Evolutionary conservation across 306 rosid genomes (phyloP), one percentile per base, ranked within the genome.

Genomic region (Macrotyloma uniflorum): DNA sequence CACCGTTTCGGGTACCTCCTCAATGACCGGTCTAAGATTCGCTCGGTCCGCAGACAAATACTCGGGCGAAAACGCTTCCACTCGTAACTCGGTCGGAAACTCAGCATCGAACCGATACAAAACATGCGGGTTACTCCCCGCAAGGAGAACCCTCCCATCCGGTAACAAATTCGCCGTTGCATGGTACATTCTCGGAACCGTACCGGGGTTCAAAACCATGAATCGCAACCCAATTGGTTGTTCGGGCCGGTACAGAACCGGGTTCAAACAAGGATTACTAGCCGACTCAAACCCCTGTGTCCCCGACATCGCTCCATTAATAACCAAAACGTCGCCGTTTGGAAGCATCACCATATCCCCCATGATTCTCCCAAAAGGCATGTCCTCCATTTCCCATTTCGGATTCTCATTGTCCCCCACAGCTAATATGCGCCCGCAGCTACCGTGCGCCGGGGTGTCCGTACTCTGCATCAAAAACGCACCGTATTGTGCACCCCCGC

Each of bases 341-440:
- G 98, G 97, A 0, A 93, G 86, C 89, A 83, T 86, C 0, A 93
- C 98, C 98, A 94, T 94, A 20, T 94, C 98, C 0, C 98, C 98
- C 98, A 94, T 94, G 11, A 91, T 82, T 68, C 98, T 82, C 72
- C 87, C 91, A 18, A 82, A 89, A 20, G 98, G 91, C 98, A 94
- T 94, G 18, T 89, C 90, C 82, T 94, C 98, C 93, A 85, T 75
- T 36, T 79, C 72, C 98, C 98, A 94, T 82, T 57, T 85, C 53
- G 28, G 77, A 53, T 8, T 28, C 8, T 24, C 58, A 0, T 51
- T 2, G 0, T 54, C 62, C 32, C 58, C 77, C 1, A 91, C 87
- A 0, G 94, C 94, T 5, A 78, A 63, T 5, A 94, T 86, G 55
- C 97, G 74, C 0, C 98, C 98, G 13, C 97, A 94, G 67, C 91